Evolutionary conservation across 177 flowering plant genomes (phyloP), one percentile per base, ranked within the genome.

Genomic region (Vitis hybrid): DNA sequence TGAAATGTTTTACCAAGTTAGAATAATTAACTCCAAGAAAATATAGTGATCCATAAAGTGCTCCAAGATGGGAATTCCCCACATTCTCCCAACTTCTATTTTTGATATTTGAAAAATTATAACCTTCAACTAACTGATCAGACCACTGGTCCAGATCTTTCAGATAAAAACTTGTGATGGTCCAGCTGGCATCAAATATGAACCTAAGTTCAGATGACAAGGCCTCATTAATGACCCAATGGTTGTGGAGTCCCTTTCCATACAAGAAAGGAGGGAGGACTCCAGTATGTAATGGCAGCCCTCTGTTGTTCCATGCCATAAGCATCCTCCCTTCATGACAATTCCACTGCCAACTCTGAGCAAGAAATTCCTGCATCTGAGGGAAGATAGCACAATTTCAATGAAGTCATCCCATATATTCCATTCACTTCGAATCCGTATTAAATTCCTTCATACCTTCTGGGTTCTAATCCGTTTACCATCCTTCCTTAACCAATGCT

Each of bases 211-310:
- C 83, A 62, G 92, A 86, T 59, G 84, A 81, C 70, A 87, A 65
- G 7, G 90, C 92, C 84, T 95, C 99, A 75, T 81, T 84, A 56
- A 95, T 70, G 67, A 93, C 30, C 99, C 99, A 95, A 32, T 77
- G 78, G 72, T 89, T 74, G 71, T 93, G 91, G 68, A 82, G 40
- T 48, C 97, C 99, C 70, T 81, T 91, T 48, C 88, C 82, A 76
- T 81, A 90, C 79, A 91, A 80, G 78, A 95, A 95, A 65, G 99
- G 93, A 72, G 98, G 99, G 56, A 95, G 86, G 48, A 93, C 94
- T 63, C 94, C 98, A 40, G 75, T 75, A 79, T 95, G 93, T 69
- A 91, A 79, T 59, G 98, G 97, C 57, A 79, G 52, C 68, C 86
- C 89, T 60, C 79, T 83, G 17, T 78, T 87, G 76, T 87, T 95